These are phyloP conservation scores for Jaltomata sinuosa DNA, from an alignment of 257 asterid species.

Conservation along the genomic window DNA sequence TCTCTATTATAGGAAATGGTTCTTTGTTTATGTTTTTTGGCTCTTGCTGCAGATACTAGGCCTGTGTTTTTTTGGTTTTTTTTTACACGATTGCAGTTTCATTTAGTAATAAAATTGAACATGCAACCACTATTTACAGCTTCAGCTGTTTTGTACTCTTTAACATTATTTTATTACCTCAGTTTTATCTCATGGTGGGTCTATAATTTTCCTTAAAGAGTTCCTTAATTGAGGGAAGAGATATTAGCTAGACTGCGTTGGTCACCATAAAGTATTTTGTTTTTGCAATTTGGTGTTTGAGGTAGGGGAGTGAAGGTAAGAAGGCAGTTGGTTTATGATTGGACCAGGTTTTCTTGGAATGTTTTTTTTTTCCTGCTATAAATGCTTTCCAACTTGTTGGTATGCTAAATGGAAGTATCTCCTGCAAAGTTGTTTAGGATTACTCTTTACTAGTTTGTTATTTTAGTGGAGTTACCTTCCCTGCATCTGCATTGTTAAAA, in stretches of 20 bases:
- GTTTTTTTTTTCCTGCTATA: neutral
- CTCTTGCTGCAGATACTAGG: neutral
- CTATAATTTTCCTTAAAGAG: neutral
- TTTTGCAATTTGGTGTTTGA: neutral
- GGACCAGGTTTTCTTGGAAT: neutral
- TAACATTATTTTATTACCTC: neutral
- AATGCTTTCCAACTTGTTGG: neutral
- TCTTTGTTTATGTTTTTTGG: neutral
- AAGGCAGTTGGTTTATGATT: neutral
- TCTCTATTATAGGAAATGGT: neutral
- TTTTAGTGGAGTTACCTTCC: neutral
- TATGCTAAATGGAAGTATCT: neutral
- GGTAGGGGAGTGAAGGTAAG: neutral
- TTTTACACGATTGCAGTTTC: neutral
- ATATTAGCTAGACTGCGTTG: neutral
- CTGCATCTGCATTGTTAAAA: neutral
- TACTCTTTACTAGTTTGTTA: neutral
- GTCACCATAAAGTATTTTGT: neutral
- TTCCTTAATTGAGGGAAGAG: neutral
- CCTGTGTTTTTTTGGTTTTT: neutral
- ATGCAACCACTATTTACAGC: neutral
- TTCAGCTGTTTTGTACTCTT: neutral
- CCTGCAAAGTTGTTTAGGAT: neutral
- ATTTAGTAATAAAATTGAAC: neutral
- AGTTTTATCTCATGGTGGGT: neutral